Percentiles rank a stretch among this genome's conserved stretches.
Evolutionary conservation across 2,329 filamentous ascomycete genomes (phyloP).

Genomic region (Hymenotorrendiella dingleyae): DNA sequence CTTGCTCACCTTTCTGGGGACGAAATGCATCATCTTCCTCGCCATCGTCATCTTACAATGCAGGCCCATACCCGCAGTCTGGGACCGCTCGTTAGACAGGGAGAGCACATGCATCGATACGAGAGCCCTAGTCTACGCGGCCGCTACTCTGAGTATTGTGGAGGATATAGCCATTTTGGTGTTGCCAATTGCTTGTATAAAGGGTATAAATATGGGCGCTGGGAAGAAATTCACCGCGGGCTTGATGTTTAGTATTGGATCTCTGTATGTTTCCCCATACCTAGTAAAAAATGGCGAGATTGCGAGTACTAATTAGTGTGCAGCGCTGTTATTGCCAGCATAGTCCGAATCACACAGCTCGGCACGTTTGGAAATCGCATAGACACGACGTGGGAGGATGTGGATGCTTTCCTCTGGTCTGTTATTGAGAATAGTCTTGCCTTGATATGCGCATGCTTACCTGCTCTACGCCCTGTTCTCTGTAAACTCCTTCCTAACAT

Average conservation of each 20-base stretch:
- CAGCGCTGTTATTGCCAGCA: slow-evolving; percentile 18
- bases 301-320: too few species aligned
- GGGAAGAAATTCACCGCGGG: slow-evolving; percentile 64
- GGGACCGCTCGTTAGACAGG: slow-evolving; percentile 11
- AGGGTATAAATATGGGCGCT: slow-evolving; percentile 53
- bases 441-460: slow-evolving; percentile 2
- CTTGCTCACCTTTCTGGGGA: slow-evolving; percentile 3
- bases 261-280: slow-evolving; percentile 51
- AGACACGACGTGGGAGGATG: slow-evolving; percentile 12
- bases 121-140: slow-evolving; percentile 58
- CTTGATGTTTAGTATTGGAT: slow-evolving; percentile 59
- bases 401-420: slow-evolving; percentile 4
- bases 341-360: slow-evolving; percentile 18
- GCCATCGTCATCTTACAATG: slow-evolving; percentile 13
- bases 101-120: slow-evolving; percentile 49
- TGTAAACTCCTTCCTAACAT: not conserved
- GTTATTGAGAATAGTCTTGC: slow-evolving; percentile 1
- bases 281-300: too few species aligned
- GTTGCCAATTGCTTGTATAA: slow-evolving; percentile 58
- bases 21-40: slow-evolving; percentile 9
- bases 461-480: slow-evolving; percentile 2
- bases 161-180: slow-evolving; percentile 61
- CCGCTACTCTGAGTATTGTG: slow-evolving; percentile 61
- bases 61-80: slow-evolving; percentile 8
- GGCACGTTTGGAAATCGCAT: slow-evolving; percentile 11